Conservation (phyloP, 1,284 basidiomycete genomes). For the Cryptococcus neoformans region DNA sequence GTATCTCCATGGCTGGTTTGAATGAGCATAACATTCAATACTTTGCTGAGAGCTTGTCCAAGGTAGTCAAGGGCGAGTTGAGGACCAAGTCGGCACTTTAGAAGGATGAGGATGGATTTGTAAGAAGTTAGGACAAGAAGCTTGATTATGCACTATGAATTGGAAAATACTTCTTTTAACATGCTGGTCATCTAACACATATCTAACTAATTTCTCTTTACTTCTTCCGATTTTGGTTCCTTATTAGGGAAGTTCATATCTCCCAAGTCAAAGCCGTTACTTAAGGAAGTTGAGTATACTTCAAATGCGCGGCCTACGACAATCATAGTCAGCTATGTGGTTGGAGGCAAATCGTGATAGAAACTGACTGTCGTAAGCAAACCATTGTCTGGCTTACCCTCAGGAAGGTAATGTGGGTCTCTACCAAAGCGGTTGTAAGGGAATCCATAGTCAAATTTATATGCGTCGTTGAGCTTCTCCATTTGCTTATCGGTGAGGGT, state of each 20-base stretch:
- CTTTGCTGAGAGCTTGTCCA: conserved; percentile 80
- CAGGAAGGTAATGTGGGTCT: conserved; percentile 15
- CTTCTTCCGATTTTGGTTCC: neutral
- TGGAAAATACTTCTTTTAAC: neutral
- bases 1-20: conserved; percentile 94
- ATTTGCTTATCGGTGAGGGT: conserved; percentile 42
- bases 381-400: neutral
- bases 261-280: neutral
- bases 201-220: neutral
- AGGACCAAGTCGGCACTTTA: conserved; percentile 47
- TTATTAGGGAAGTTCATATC: neutral
- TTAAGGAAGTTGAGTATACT: neutral
- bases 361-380: neutral
- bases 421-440: conserved; percentile 13
- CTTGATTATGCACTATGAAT: neutral
- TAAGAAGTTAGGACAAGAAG: neutral
- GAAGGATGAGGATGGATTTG: neutral
- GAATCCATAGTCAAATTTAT: conserved; percentile 16
- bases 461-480: conserved; percentile 35
- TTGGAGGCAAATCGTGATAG: too few relatives aligned
- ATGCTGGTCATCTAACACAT: neutral
- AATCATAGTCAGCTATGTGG: neutral
- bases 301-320: neutral
- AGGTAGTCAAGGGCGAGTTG: conserved; percentile 73
- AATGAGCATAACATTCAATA: conserved; percentile 82